phyloP scores from a whole-genome alignment of 192 early-diverging fungal species.

The Helicostylum pulchrum region DNA sequence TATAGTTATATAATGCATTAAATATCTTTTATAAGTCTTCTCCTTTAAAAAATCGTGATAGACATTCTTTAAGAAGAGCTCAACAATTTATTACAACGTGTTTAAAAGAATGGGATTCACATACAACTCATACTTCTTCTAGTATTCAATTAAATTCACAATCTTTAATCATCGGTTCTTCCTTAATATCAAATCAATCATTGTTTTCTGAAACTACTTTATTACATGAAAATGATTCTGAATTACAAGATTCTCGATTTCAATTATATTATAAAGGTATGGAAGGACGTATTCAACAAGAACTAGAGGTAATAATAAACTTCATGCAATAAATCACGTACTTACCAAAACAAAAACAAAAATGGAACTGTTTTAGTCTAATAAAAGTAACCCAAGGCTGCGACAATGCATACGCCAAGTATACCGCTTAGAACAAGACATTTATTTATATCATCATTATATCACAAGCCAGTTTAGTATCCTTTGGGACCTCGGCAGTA shows the following conservation, averaged over 20 bases:
- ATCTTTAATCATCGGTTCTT: not conserved
- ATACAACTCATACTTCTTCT: too few relatives aligned
- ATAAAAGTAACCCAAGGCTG: not conserved
- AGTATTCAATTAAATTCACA: too few relatives aligned
- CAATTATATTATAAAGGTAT: conserved; percentile 7
- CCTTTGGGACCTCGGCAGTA: conserved; percentile 3
- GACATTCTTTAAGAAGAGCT: not conserved
- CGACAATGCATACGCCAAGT: conserved; percentile 4
- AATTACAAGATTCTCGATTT: conserved; percentile 6
- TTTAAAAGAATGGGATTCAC: not conserved
- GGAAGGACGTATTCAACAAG: not conserved
- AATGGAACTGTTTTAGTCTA: not conserved
- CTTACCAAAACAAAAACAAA: conserved; percentile 1
- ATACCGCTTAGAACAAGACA: not conserved
- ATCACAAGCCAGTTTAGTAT: conserved; percentile 8
- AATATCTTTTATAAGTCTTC: not conserved
- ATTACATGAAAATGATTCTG: conserved; percentile 9
- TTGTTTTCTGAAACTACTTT: not conserved
- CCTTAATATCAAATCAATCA: not conserved
- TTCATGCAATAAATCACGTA: not conserved
- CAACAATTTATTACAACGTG: not conserved
- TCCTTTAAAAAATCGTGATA: conserved; percentile 8
- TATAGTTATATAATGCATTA: not conserved
- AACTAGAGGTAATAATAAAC: not conserved
- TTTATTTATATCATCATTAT: conserved; percentile 6